Evolutionary conservation across 495 filamentous ascomycete genomes (phyloP).

Genomic region (Cercophora scortea): DNA sequence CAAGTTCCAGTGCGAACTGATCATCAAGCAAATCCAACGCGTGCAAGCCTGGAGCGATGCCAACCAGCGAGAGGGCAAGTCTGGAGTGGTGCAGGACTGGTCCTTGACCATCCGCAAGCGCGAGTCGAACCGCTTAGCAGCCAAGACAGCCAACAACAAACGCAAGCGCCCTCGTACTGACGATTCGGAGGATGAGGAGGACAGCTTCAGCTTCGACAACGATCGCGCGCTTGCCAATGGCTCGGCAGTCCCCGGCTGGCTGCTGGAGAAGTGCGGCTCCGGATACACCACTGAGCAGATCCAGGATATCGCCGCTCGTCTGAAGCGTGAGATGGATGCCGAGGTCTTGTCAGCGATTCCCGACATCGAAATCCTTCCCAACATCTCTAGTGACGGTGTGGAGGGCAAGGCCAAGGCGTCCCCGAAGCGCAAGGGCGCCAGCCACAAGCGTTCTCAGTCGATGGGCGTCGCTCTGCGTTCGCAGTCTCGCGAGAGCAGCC

Average conservation of each 20-base stretch:
- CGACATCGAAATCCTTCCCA: constrained; percentile 61
- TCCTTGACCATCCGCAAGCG: constrained; percentile 43
- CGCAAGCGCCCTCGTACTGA: constrained; percentile 18
- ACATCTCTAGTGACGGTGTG: constrained; percentile 27
- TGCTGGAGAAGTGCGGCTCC: constrained; percentile 20
- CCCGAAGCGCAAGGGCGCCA: constrained; percentile 6
- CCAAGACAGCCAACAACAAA: constrained; percentile 12
- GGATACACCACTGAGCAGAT: constrained; percentile 33
- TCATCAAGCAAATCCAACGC: constrained; percentile 48
- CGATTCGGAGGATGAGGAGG: constrained; percentile 16
- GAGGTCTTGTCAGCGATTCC: constrained; percentile 38
- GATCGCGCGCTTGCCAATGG: constrained; percentile 13
- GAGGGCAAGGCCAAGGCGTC: constrained; percentile 4
- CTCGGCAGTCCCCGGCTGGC: constrained; percentile 37
- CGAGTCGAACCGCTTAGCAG: constrained; percentile 38
- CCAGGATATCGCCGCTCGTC: constrained; percentile 23
- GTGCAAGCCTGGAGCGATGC: constrained; percentile 53
- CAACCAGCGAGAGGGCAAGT: constrained; percentile 18
- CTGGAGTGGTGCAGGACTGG: constrained; percentile 43
- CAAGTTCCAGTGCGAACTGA: constrained; percentile 49
- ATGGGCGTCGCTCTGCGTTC: not conserved
- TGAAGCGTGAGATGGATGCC: constrained; percentile 25
- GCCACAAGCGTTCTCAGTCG: constrained; percentile 34
- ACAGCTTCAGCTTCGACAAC: not conserved
- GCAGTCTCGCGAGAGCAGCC: not conserved